A percentile compares a stretch with the other conserved stretches of the same genome.
These are phyloP conservation scores for Colletotrichum falcatum DNA, from an alignment of 2,329 filamentous ascomycete species.

Conservation along the genomic window DNA sequence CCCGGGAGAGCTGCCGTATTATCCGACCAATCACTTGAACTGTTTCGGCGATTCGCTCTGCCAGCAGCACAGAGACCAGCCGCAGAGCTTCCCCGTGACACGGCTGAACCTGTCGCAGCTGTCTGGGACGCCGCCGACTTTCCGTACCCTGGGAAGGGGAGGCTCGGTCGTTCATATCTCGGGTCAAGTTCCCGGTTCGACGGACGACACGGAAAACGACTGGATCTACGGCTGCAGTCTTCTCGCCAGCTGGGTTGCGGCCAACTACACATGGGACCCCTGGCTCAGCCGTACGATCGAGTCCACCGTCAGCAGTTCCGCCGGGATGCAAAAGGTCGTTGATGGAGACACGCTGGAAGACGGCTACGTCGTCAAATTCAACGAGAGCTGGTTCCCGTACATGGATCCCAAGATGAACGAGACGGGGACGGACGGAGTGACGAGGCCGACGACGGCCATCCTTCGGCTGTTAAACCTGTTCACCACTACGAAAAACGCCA, in stretches of 20 bases:
- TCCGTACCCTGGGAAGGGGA: background rate
- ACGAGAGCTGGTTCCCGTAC: conserved; percentile 4
- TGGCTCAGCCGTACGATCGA: background rate
- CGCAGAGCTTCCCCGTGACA: background rate
- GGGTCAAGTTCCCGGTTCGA: background rate
- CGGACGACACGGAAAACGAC: too few relatives aligned
- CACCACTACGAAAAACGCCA: background rate
- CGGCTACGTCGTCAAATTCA: background rate
- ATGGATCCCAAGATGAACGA: background rate
- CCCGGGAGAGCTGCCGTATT: background rate
- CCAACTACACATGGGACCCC: background rate
- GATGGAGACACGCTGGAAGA: background rate
- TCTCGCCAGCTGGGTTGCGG: background rate
- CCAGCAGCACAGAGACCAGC: background rate
- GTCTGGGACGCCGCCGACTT: background rate
- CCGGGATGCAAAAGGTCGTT: background rate
- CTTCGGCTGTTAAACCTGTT: background rate
- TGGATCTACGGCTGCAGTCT: conserved; percentile 1
- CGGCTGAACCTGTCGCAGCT: background rate
- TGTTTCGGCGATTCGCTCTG: background rate
- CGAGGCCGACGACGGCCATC: background rate
- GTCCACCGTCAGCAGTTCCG: background rate
- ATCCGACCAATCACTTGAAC: background rate
- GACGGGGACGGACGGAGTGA: background rate
- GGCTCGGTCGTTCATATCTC: background rate